These are phyloP conservation scores for Didymella keratinophila DNA, from an alignment of 2,329 filamentous ascomycete species.

Conservation along the genomic window DNA sequence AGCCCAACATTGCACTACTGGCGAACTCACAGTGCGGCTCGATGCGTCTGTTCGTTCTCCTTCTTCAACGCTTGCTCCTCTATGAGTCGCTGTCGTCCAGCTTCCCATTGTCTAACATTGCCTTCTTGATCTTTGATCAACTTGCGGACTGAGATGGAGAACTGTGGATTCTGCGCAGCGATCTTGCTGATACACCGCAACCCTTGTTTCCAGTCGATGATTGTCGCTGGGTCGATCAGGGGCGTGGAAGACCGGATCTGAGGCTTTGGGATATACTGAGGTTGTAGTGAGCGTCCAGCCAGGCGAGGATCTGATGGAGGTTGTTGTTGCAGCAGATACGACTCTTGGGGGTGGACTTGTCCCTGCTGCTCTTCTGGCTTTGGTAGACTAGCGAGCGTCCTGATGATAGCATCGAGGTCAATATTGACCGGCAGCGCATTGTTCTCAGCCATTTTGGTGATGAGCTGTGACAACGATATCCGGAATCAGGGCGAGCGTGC, in stretches of 20 bases:
- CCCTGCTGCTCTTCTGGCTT: conserved; percentile 24
- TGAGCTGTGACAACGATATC: neutral
- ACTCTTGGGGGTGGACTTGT: conserved; percentile 23
- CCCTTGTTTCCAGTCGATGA: conserved; percentile 58
- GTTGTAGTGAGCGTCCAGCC: conserved; percentile 24
- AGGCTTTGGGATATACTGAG: conserved; percentile 24
- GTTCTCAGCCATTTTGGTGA: conserved; percentile 43
- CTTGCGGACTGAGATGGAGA: conserved; percentile 52
- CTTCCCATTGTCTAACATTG: conserved; percentile 69
- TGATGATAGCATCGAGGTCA: conserved; percentile 47
- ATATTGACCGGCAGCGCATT: conserved; percentile 27
- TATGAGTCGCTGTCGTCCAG: conserved; percentile 60
- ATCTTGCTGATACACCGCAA: conserved; percentile 58
- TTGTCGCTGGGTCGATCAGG: conserved; percentile 56
- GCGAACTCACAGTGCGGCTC: conserved; percentile 62
- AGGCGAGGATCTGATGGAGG: conserved; percentile 35
- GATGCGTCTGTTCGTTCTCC: conserved; percentile 62
- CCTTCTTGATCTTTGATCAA: conserved; percentile 70
- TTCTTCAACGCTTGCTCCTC: conserved; percentile 60
- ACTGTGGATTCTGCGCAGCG: conserved; percentile 54
- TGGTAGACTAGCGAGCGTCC: conserved; percentile 45
- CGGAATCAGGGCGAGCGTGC: neutral
- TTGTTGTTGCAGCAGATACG: conserved; percentile 12
- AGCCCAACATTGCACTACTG: too few relatives aligned
- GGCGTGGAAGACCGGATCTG: conserved; percentile 33